A percentile compares a stretch with the other conserved stretches of the same genome.
phyloP scores from a whole-genome alignment of 2,329 filamentous ascomycete genomes.

The Exophiala xenobiotica region DNA sequence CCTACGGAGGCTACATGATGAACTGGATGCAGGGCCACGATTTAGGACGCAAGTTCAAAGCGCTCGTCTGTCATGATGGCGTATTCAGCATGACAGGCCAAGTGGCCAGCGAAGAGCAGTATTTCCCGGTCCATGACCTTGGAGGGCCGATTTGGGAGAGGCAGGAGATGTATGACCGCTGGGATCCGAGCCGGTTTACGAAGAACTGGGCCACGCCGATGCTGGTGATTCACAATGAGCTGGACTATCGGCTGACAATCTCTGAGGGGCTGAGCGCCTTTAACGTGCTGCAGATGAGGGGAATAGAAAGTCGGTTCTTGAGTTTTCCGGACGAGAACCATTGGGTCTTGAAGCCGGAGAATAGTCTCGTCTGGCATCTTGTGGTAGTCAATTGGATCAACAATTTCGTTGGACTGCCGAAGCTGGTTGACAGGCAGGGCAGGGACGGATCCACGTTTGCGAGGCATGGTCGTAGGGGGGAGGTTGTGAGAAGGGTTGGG shows the following conservation, averaged over 20 bases:
- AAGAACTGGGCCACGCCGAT: slow-evolving; percentile 81
- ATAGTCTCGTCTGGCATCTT: slow-evolving; percentile 84
- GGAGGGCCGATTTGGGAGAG: slow-evolving; percentile 52
- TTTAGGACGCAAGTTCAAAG: slow-evolving; percentile 57
- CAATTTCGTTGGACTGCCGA: slow-evolving; percentile 54
- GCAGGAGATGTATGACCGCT: slow-evolving; percentile 53
- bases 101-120: slow-evolving; percentile 53
- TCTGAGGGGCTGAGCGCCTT: slow-evolving; percentile 82
- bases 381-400: slow-evolving; percentile 79
- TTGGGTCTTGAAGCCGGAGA: slow-evolving; percentile 89
- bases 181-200: slow-evolving; percentile 58
- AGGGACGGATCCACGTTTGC: slow-evolving; percentile 27
- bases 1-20: slow-evolving; percentile 62
- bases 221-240: slow-evolving; percentile 83
- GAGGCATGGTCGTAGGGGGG: slow-evolving; percentile 14
- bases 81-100: slow-evolving; percentile 43
- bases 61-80: slow-evolving; percentile 55
- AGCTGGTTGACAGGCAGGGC: slow-evolving; percentile 40
- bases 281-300: slow-evolving; percentile 75
- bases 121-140: slow-evolving; percentile 56
- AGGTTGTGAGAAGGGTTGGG: neutral
- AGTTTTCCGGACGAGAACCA: slow-evolving; percentile 79
- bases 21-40: slow-evolving; percentile 59
- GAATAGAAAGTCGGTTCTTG: slow-evolving; percentile 73
- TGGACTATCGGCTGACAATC: slow-evolving; percentile 85